A percentile compares a stretch with the other conserved stretches of the same genome.
phyloP scores from a whole-genome alignment of 345 rosid genomes.

The Cardamine chenopodiifolia region DNA sequence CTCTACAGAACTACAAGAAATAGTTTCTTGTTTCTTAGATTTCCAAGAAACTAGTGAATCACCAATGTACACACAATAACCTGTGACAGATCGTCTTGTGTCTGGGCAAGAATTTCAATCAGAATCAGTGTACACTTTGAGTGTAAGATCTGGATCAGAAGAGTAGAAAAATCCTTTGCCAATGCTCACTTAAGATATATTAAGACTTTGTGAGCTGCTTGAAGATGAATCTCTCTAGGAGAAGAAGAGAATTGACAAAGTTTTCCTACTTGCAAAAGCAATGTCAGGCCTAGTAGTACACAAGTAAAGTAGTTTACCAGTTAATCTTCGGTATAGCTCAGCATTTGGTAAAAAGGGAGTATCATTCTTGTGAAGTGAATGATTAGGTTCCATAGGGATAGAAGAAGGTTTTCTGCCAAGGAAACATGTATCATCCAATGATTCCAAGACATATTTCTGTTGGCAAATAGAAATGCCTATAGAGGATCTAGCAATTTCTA shows the following conservation, averaged over 20 bases:
- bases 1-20: background rate
- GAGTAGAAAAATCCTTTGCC: no score
- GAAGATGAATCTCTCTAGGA: no score
- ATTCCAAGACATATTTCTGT: background rate
- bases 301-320: background rate
- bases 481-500: background rate
- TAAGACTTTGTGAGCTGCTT: no score
- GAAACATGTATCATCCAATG: background rate
- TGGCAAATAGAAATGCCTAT: background rate
- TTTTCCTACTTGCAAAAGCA: no score
- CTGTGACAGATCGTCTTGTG: no score
- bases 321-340: rapidly evolving
- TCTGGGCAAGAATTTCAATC: no score
- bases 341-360: background rate
- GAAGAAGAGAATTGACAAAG: no score
- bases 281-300: background rate
- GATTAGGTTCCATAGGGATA: background rate
- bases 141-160: no score
- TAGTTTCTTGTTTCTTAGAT: background rate
- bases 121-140: no score
- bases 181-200: no score
- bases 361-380: background rate
- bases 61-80: no score
- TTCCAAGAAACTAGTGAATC: no score
- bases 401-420: background rate